Percentiles rank a stretch among this genome's conserved stretches.
phyloP scores from a whole-genome alignment of 2,329 filamentous ascomycete genomes.

The Aspergillus caelatus region DNA sequence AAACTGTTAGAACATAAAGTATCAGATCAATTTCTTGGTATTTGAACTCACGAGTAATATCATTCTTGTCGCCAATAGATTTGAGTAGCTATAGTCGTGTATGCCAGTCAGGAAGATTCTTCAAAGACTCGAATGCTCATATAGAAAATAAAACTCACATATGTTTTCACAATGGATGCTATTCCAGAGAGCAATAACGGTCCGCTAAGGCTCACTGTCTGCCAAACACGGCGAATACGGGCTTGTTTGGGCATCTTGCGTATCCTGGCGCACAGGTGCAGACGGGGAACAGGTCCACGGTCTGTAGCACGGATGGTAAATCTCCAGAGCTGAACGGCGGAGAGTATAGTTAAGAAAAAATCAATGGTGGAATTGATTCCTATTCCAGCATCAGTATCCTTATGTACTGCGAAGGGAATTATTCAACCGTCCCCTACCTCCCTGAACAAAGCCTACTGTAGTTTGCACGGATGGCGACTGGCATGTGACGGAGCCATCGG shows the following conservation, averaged over 20 bases:
- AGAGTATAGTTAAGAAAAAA: conserved; percentile 33
- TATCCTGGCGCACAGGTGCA: conserved; percentile 33
- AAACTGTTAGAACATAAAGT: not conserved
- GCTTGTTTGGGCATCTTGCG: conserved; percentile 30
- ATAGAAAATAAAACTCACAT: conserved; percentile 8
- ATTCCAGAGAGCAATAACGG: conserved; percentile 38
- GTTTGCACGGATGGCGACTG: conserved; percentile 22
- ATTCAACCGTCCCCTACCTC: not conserved
- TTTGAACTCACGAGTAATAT: not conserved
- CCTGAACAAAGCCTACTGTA: not conserved
- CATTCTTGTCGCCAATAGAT: not conserved
- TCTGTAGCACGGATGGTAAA: conserved; percentile 36
- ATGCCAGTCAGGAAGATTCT: not conserved
- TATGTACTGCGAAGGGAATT: not conserved
- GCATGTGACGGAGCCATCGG: conserved; percentile 37
- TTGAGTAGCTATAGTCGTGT: not conserved
- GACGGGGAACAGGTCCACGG: conserved; percentile 20
- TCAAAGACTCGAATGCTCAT: not conserved
- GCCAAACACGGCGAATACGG: conserved; percentile 38
- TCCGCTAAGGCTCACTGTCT: conserved; percentile 37
- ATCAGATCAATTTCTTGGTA: not conserved
- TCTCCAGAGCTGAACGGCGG: conserved; percentile 40
- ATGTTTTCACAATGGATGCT: conserved; percentile 42
- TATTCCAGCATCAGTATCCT: conserved; percentile 7
- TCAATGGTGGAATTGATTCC: conserved; percentile 40